Evolutionary conservation across 1,139 yeast genomes (phyloP).

Genomic region (Lodderomyces orthopsilosis): DNA sequence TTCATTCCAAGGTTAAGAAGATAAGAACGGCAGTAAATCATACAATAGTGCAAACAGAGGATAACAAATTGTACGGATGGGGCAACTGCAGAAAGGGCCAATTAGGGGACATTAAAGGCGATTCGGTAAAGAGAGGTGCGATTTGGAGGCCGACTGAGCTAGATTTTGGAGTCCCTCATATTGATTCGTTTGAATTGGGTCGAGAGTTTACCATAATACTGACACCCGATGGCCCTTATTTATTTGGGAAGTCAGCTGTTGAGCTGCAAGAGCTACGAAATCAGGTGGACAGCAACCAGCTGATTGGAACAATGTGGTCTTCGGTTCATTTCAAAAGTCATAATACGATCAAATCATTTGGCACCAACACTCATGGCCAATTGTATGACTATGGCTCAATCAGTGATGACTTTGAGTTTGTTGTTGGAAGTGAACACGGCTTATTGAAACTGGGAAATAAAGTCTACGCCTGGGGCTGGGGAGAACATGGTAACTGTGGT

Average conservation of each 20-base stretch:
- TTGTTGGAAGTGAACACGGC: constrained; percentile 86
- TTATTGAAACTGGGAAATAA: constrained; percentile 29
- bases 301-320: constrained; percentile 73
- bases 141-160: constrained; percentile 28
- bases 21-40: constrained; percentile 57
- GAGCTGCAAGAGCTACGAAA: background rate
- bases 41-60: constrained; percentile 43
- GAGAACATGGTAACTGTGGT: constrained; percentile 98
- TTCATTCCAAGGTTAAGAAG: constrained; percentile 11
- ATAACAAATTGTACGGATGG: constrained; percentile 64
- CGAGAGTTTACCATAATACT: constrained; percentile 43
- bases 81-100: constrained; percentile 82
- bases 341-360: constrained; percentile 45
- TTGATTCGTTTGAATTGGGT: constrained; percentile 31
- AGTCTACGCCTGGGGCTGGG: constrained; percentile 94
- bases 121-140: constrained; percentile 15
- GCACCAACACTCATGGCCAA: constrained; percentile 81
- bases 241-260: constrained; percentile 2
- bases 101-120: constrained; percentile 31
- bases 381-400: constrained; percentile 26
- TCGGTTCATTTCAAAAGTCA: constrained; percentile 52
- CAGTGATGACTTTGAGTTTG: constrained; percentile 7
- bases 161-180: constrained; percentile 12
- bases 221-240: background rate
- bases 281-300: no score